Conservation (phyloP, 768 basidiomycete genomes). For the Gloeophyllum trabeum region DNA sequence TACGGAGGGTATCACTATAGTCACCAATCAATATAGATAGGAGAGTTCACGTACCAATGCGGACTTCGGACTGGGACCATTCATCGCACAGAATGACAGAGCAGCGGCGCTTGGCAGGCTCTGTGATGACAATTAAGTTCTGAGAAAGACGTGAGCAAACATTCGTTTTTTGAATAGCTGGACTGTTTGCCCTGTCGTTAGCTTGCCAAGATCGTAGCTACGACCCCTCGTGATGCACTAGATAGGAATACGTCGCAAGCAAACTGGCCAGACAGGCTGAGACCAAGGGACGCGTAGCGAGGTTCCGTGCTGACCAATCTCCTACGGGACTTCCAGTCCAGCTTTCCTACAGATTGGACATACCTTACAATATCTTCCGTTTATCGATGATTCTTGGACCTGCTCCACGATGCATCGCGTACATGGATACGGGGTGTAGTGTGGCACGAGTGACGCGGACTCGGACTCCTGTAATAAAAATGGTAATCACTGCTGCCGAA, state of each 20-base stretch:
- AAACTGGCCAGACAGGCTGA: background rate
- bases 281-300: background rate
- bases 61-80: slow-evolving; percentile 59
- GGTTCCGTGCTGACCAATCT: background rate
- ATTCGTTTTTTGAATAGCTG: background rate
- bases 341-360: slow-evolving; percentile 2
- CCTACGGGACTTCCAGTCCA: background rate
- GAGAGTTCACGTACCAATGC: slow-evolving; percentile 31
- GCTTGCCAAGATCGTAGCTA: background rate
- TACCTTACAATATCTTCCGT: slow-evolving; percentile 31
- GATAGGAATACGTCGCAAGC: background rate
- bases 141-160: slow-evolving; percentile 16
- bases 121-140: slow-evolving; percentile 39
- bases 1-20: slow-evolving; percentile 14
- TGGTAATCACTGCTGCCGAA: background rate
- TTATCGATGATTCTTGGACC: slow-evolving; percentile 24
- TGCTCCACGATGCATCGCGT: slow-evolving; percentile 47
- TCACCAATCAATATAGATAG: background rate
- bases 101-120: slow-evolving; percentile 25
- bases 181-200: background rate
- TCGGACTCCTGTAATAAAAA: background rate
- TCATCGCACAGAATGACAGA: slow-evolving; percentile 62
- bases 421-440: slow-evolving; percentile 24
- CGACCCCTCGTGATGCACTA: background rate
- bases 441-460: background rate